A percentile compares a stretch with the other conserved stretches of the same genome.
Conservation (phyloP, 2,329 filamentous ascomycete genomes). For the Cucurbitaria berberidis region DNA sequence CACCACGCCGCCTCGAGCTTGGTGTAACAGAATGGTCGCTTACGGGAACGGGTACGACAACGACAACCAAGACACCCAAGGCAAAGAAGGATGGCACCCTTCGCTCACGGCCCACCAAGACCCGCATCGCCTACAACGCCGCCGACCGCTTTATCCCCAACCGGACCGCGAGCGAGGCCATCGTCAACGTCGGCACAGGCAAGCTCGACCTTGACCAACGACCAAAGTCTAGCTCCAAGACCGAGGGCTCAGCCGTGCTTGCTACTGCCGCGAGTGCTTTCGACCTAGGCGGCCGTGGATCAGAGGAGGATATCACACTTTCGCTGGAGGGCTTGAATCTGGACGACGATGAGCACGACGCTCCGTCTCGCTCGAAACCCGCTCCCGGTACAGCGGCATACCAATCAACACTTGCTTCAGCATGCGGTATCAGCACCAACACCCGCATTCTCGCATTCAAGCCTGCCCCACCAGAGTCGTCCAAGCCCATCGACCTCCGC, state of each 20-base stretch:
- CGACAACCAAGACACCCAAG: slow-evolving; percentile 54
- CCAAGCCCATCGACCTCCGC: slow-evolving; percentile 95
- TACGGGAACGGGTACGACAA: slow-evolving; percentile 72
- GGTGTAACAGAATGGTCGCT: slow-evolving; percentile 92
- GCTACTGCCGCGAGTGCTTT: slow-evolving; percentile 74
- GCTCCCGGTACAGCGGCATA: slow-evolving; percentile 90
- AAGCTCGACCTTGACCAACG: slow-evolving; percentile 71
- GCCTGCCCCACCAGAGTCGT: slow-evolving; percentile 96
- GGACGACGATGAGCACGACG: slow-evolving; percentile 70
- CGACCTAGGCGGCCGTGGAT: slow-evolving; percentile 65
- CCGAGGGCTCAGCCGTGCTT: slow-evolving; percentile 76
- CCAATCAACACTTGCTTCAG: slow-evolving; percentile 86
- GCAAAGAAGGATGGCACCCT: slow-evolving; percentile 43
- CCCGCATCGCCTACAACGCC: slow-evolving; percentile 63
- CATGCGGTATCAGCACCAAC: slow-evolving; percentile 91
- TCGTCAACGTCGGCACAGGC: slow-evolving; percentile 78
- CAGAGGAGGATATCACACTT: slow-evolving; percentile 73
- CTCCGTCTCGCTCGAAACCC: slow-evolving; percentile 72
- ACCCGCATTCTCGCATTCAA: slow-evolving; percentile 98
- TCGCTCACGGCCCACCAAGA: slow-evolving; percentile 46
- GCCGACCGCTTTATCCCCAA: slow-evolving; percentile 97
- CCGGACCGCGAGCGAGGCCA: slow-evolving; percentile 85
- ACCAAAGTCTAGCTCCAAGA: slow-evolving; percentile 72
- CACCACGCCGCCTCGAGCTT: slow-evolving; percentile 86
- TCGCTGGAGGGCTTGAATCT: slow-evolving; percentile 82